Evolutionary conservation across 164 flowering plant genomes (phyloP), one percentile per base, ranked within the genome.

Genomic region (Chimonanthus praecox): DNA sequence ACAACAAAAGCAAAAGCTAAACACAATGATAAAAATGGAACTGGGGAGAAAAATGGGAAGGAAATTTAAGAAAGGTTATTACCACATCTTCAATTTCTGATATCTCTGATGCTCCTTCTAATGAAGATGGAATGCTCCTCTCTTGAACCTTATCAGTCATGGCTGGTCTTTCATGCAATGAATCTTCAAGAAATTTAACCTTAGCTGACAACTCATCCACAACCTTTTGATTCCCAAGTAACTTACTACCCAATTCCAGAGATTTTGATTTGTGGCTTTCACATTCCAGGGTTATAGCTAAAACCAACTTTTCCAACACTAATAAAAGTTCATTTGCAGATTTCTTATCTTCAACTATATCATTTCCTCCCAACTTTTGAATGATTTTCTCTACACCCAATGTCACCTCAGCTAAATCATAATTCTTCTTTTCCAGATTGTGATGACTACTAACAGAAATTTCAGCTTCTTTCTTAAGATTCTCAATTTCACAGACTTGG

Each of bases 1-100:
- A 33, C 33, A 33, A 33, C 33, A 33, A 33, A 33, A 33, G 33
- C 33, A 33, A 33, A 33, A 33, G 33, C 33, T 1, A 33, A 33
- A 33, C 33, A 63, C 66, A 18, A 66, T 46, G 58, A 63, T 43
- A 66, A 10, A 45, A 48, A 66, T 11, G 8, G 21, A 45, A 58
- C 15, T 8, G 11, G 13, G 11, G 16, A 33, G 33, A 33, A 54
- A 54, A 54, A 54, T 54, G 60, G 45, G 71, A 43, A 10, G 67
- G 8, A 9, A 71, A 45, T 43, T n/a, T 13, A 63, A 67, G 50
- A 21, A 16, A n/a, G 62, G 50, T 64, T 50, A 61, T 79, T 87
- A 92, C 97, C 92, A 68, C 79, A 69, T 90, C 97, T 81, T 92
- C 97, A 60, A 89, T 84, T 84, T 95, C 97, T 73, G 96, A 87